Conservation (phyloP, 192 early-diverging fungal genomes). For the Backusella luteola region DNA sequence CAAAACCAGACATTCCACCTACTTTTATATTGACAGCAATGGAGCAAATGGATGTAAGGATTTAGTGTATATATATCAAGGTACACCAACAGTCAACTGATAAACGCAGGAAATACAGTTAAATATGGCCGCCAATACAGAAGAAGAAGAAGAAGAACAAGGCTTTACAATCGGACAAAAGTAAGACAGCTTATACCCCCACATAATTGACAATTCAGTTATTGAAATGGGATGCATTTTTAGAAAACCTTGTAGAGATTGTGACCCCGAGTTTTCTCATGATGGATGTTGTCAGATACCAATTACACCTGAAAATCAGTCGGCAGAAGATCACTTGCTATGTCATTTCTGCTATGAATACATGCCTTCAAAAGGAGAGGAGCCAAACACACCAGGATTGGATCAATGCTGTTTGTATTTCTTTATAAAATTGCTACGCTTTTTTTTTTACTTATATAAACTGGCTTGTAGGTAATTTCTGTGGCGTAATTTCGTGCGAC, state of each 20-base stretch:
- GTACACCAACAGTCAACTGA: too few relatives aligned
- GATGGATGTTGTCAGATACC: neutral
- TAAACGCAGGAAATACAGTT: neutral
- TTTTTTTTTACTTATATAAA: neutral
- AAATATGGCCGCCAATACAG: neutral
- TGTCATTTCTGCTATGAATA: conserved; percentile 11
- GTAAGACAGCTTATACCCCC: neutral
- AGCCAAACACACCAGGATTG: neutral
- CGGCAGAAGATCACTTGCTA: neutral
- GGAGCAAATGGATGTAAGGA: neutral
- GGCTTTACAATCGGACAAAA: neutral
- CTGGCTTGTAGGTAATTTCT: neutral
- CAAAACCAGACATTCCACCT: neutral
- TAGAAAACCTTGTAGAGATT: neutral
- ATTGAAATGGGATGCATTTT: neutral
- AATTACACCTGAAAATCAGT: neutral
- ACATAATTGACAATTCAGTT: too few relatives aligned
- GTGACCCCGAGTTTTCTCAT: neutral
- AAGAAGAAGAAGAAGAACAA: neutral
- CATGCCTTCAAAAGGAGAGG: neutral
- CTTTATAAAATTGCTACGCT: neutral
- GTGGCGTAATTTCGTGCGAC: conserved; percentile 9
- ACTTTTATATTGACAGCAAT: neutral
- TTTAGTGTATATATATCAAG: too few relatives aligned
- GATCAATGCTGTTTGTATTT: conserved; percentile 10